Conservation (phyloP, 2,329 filamentous ascomycete genomes). For the Hansfordia pulvinata region DNA sequence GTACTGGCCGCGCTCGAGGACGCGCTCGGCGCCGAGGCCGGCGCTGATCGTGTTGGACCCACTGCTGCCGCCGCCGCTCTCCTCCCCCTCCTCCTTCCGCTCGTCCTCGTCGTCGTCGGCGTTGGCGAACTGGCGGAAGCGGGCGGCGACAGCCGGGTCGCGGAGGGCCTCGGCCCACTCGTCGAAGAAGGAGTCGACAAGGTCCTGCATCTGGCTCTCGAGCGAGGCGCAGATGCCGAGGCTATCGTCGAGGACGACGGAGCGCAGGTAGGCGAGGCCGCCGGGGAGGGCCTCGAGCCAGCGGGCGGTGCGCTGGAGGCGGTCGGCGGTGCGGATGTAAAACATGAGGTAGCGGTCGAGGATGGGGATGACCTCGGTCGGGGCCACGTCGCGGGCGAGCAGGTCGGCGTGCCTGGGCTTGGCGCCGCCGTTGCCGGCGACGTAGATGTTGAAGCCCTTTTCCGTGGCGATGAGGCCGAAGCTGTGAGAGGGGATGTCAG, state of each 20-base stretch:
- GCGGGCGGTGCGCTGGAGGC: conserved; percentile 74
- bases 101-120: conserved; percentile 52
- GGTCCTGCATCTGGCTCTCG: conserved; percentile 75
- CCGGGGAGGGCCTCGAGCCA: conserved; percentile 80
- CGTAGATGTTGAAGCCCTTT: conserved; percentile 87
- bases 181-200: conserved; percentile 76
- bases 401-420: conserved; percentile 73
- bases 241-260: conserved; percentile 75
- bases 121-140: conserved; percentile 78
- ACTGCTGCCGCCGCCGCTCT: too few relatives aligned
- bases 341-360: conserved; percentile 85
- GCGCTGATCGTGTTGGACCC: too few relatives aligned
- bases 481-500: conserved; percentile 24
- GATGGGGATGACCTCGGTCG: conserved; percentile 69
- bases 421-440: conserved; percentile 79
- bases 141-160: conserved; percentile 49
- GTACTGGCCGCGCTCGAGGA: conserved; percentile 29
- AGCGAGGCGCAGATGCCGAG: conserved; percentile 75
- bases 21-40: conserved; percentile 1
- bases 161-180: conserved; percentile 81
- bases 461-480: conserved; percentile 88
- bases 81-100: conserved; percentile 55
- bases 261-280: conserved; percentile 68
- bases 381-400: conserved; percentile 73
- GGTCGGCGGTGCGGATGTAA: conserved; percentile 87